Conservation (phyloP, 495 filamentous ascomycete species). For the Clohesyomyces aquaticus region DNA sequence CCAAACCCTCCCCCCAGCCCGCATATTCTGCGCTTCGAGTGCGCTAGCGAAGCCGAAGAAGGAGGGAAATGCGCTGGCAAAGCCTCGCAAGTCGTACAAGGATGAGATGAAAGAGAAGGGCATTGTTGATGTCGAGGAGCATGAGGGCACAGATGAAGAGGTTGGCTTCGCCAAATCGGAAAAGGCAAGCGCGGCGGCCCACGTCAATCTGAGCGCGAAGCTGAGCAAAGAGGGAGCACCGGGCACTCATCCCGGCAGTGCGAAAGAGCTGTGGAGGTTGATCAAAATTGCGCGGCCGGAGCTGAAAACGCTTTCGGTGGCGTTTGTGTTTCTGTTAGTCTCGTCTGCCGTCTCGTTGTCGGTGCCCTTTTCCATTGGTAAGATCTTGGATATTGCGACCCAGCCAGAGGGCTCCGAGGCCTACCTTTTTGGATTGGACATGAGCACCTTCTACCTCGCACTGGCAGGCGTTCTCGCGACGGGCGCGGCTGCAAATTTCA, state of each 20-base stretch:
- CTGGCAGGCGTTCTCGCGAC: constrained; percentile 67
- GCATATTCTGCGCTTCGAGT: constrained; percentile 31
- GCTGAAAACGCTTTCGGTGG: constrained; percentile 72
- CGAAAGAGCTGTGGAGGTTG: constrained; percentile 80
- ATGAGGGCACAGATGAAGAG: constrained; percentile 57
- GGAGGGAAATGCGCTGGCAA: constrained; percentile 14
- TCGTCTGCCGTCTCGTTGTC: constrained; percentile 92
- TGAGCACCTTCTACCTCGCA: constrained; percentile 76
- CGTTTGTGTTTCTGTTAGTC: constrained; percentile 80
- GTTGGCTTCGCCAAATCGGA: constrained; percentile 69
- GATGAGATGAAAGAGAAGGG: constrained; percentile 42
- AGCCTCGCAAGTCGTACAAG: constrained; percentile 33
- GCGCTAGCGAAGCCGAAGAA: constrained; percentile 19
- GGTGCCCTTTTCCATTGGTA: constrained; percentile 93
- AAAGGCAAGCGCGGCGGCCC: constrained; percentile 82
- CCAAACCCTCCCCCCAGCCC: constrained; percentile 9
- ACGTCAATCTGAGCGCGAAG: constrained; percentile 85
- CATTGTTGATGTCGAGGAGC: constrained; percentile 44
- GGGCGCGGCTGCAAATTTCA: constrained; percentile 87
- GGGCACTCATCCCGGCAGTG: constrained; percentile 60
- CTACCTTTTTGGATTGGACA: constrained; percentile 71
- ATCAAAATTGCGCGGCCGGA: constrained; percentile 89
- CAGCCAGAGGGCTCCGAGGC: constrained; percentile 55
- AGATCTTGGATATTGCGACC: constrained; percentile 87
- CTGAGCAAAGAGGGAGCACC: constrained; percentile 77